Base-by-base conservation (phyloP, 768 basidiomycete genomes). In the Suillus fuscotomentosus region DNA sequence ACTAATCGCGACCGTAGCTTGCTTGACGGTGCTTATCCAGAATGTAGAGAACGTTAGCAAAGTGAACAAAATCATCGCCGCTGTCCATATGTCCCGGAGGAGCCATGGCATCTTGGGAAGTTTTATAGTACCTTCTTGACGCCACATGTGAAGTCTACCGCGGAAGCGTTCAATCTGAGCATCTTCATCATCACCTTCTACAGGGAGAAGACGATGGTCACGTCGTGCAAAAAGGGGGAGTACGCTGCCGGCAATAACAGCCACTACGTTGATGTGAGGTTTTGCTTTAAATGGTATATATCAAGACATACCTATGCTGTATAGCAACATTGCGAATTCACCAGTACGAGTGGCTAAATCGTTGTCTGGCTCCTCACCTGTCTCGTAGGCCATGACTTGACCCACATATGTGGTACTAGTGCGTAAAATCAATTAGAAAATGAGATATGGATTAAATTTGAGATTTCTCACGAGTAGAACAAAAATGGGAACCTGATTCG, bases 1-100 rank as follows among this genome's bases (percentile, higher is more conserved):
- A 60, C 88, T 88, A 63, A 97, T 92, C 70, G 91, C 88, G 20
- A 88, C 75, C 17, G 92, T 92, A 10, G 96, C 96, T 80, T 91
- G 87, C 70, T 81, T 78, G 1, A 95, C 92, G 1, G 89, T 93
- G 13, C 82, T 82, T 69, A 98, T 87, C 78, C 94, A 95, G 79
- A 96, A 91, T 0, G 95, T 96, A 45, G 88, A 90, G 70, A 90
- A 83, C 63, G 91, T 94, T 65, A 97, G 79, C 31, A 90, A 56
- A 36, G 84, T 86, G 78, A 96, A 98, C 38, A 96, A 79, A 0
- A 95, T 63, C 70, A 97, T 79, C 6, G 95, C 93, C 8, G 88
- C 92, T 20, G 87, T 93, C 96, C 96, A 97, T 68, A 97, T 94
- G 70, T 97, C 95, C 61, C 95, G 86, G 60, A 97, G 80, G 71